Conservation (phyloP, 352 stramenopile genomes). For the Phytophthora europaea region DNA sequence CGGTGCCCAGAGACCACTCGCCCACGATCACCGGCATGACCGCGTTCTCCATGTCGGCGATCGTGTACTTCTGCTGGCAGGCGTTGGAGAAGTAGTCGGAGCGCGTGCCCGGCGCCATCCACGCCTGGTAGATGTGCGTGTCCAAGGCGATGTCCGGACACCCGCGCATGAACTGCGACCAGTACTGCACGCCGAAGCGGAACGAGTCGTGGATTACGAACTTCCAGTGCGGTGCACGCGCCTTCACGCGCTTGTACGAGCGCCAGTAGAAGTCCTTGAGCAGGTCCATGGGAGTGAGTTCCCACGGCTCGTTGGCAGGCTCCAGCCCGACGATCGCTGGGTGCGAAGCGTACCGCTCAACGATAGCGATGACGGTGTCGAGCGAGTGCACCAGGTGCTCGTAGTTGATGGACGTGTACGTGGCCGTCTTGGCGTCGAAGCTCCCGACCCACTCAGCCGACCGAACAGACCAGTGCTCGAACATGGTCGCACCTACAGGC, state of each 20-base stretch:
- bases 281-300: slow-evolving; percentile 91
- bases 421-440: slow-evolving; percentile 83
- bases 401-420: slow-evolving; percentile 92
- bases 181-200: slow-evolving; percentile 58
- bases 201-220: slow-evolving; percentile 97
- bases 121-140: slow-evolving; percentile 96
- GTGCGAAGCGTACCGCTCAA: slow-evolving; percentile 87
- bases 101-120: slow-evolving; percentile 67
- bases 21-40: slow-evolving; percentile 92
- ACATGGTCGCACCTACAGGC: slow-evolving; percentile 19
- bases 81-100: slow-evolving; percentile 91
- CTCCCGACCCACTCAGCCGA: slow-evolving; percentile 91
- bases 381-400: slow-evolving; percentile 92
- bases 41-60: slow-evolving; percentile 61
- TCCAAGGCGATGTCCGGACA: slow-evolving; percentile 95
- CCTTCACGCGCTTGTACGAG: slow-evolving; percentile 94
- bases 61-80: slow-evolving; percentile 88
- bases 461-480: slow-evolving; percentile 58
- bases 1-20: slow-evolving; percentile 93
- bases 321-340: slow-evolving; percentile 92
- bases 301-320: slow-evolving; percentile 96
- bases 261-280: slow-evolving; percentile 98
- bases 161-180: slow-evolving; percentile 70
- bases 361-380: slow-evolving; percentile 87
- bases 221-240: slow-evolving; percentile 93